These are phyloP conservation scores for Triticum turgidum DNA, from an alignment of 176 grass and related monocot genomes.

Conservation along the genomic window DNA sequence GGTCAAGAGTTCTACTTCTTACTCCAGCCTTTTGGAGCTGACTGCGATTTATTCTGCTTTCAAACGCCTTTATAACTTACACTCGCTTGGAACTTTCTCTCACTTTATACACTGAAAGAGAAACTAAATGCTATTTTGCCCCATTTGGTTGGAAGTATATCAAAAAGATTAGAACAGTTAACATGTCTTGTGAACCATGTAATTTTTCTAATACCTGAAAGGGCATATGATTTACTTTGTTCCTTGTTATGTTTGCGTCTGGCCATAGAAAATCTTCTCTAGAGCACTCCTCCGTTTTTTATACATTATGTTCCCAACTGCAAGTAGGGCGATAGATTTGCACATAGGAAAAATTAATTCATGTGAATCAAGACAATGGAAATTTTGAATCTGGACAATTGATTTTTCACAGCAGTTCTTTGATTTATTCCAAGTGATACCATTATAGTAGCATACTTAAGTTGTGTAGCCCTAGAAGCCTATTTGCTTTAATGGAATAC, in stretches of 20 bases:
- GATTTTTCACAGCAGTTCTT: background rate
- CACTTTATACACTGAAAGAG: background rate
- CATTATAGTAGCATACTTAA: background rate
- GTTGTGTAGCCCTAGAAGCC: constrained; percentile 4
- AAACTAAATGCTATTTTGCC: background rate
- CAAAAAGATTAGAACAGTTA: background rate
- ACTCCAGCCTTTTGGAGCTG: background rate
- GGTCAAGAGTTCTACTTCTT: background rate
- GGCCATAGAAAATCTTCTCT: background rate
- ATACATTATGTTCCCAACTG: constrained; percentile 14
- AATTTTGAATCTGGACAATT: background rate
- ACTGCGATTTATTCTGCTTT: background rate
- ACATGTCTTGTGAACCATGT: background rate
- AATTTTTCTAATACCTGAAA: constrained; percentile 2
- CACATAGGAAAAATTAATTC: constrained; percentile 18
- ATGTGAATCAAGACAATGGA: background rate
- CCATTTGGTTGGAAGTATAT: background rate
- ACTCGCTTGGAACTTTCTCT: background rate
- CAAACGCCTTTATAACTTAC: background rate
- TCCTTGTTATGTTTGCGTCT: constrained; percentile 15
- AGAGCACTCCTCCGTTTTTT: background rate
- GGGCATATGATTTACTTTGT: constrained; percentile 1
- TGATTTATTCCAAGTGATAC: constrained; percentile 3
- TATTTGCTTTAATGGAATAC: background rate
- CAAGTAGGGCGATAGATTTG: background rate